phyloP scores from a whole-genome alignment of 192 early-diverging fungal genomes.

The Mortierella claussenii region DNA sequence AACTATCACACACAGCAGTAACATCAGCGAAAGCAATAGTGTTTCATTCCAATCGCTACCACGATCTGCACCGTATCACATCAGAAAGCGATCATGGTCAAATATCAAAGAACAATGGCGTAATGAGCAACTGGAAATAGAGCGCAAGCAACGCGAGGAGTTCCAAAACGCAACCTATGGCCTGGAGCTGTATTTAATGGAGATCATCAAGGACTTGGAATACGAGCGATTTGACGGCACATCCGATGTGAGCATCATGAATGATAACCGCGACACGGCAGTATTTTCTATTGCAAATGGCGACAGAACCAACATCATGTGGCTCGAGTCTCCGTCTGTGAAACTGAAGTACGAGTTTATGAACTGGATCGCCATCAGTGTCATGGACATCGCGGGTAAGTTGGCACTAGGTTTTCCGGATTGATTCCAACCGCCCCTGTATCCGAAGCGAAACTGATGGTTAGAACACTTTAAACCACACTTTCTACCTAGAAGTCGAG shows the following conservation, averaged over 20 bases:
- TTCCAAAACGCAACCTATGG: slow-evolving; percentile 30
- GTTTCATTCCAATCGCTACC: background rate
- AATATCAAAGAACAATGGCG: slow-evolving; percentile 22
- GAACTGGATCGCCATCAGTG: slow-evolving; percentile 23
- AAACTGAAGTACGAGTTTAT: slow-evolving; percentile 49
- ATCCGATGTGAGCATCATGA: slow-evolving; percentile 6
- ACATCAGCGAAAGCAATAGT: background rate
- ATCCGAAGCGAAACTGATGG: background rate
- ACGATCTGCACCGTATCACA: slow-evolving; percentile 1
- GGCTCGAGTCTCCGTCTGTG: slow-evolving; percentile 36
- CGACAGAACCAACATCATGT: slow-evolving; percentile 39
- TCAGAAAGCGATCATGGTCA: slow-evolving; percentile 24
- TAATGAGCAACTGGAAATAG: slow-evolving; percentile 5
- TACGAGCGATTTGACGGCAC: slow-evolving; percentile 31
- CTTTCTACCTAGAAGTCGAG: background rate
- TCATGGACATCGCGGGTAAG: slow-evolving; percentile 32
- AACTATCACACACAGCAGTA: background rate
- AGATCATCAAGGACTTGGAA: slow-evolving; percentile 18
- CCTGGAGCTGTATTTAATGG: slow-evolving; percentile 21
- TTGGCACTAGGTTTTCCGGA: background rate
- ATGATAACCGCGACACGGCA: slow-evolving; percentile 34
- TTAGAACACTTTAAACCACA: background rate
- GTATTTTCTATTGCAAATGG: slow-evolving; percentile 31
- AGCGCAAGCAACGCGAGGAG: slow-evolving; percentile 29
- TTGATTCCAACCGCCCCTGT: background rate